Evolutionary conservation across 2,329 filamentous ascomycete genomes (phyloP), one percentile per base, ranked within the genome.

Genomic region (Plenodomus biglobosus): DNA sequence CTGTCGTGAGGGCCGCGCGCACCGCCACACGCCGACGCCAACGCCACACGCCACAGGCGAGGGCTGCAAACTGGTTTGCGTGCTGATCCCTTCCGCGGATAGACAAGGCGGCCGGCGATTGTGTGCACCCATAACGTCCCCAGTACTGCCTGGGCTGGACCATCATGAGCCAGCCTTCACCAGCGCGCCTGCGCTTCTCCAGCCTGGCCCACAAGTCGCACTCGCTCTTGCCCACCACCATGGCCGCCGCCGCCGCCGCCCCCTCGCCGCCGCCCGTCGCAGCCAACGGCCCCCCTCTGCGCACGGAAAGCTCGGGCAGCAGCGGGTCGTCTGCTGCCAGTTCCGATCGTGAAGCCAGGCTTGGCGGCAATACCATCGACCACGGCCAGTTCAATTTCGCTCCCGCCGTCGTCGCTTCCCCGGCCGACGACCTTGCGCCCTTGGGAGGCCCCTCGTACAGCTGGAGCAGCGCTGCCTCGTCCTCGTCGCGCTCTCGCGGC

Each of bases 301-400:
- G 46, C 36, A 44, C 49, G 3, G 48, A 50, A 20, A 56, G 56
- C 55, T 80, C 80, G 39, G 76, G 73, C 49, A 79, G 79, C 16
- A 79, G 79, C 16, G 73, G 64, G 37, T 78, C 76, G 11, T 77
- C 77, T 18, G 75, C 77, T 18, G 75, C 72, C 40, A 69, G 73
- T 40, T 64, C 65, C 36, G 72, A 73, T 55, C 77, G 72, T 47
- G 64, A 67, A 30, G 70, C n/a, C 77, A 59, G 71, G 71, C 51
- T 72, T 72, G 55, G 69, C n/a, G n/a, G 71, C 59, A 74, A 72
- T 34, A 68, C 80, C 46, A 64, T 66, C 52, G 65, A 70, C 32
- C 62, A 68, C 35, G 67, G 63, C 46, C 62, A 68, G 38, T 69
- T 69, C 46, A 62, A 72, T 40, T 75, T 73, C 64, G 68, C 72